Evolutionary conservation across 768 basidiomycete genomes (phyloP).

Genomic region (Calvatia gigantea): DNA sequence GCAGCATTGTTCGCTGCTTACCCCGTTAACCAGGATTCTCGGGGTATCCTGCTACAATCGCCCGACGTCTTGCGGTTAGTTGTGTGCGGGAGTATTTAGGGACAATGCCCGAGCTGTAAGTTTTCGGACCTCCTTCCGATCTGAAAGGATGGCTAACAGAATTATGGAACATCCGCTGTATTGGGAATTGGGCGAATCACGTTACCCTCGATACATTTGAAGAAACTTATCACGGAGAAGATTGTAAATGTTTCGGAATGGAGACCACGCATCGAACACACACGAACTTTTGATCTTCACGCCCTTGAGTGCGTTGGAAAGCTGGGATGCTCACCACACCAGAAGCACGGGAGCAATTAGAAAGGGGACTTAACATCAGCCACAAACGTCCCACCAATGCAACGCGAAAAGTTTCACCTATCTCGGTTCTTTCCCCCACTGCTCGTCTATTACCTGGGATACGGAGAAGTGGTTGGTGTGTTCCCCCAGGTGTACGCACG

Average conservation of each 20-base stretch:
- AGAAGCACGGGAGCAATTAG: background rate
- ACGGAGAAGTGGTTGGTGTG: slow-evolving; percentile 76
- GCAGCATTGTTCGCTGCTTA: slow-evolving; percentile 75
- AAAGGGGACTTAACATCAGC: slow-evolving; percentile 60
- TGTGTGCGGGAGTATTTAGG: slow-evolving; percentile 59
- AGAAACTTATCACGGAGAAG: slow-evolving; percentile 40
- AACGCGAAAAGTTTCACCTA: slow-evolving; percentile 55
- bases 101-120: slow-evolving; percentile 84
- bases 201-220: slow-evolving; percentile 84
- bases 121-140: background rate
- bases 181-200: slow-evolving; percentile 86
- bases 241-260: slow-evolving; percentile 39
- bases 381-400: slow-evolving; percentile 89
- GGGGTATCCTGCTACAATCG: slow-evolving; percentile 63
- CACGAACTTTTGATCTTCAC: slow-evolving; percentile 73
- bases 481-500: background rate
- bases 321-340: slow-evolving; percentile 57
- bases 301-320: slow-evolving; percentile 70
- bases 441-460: slow-evolving; percentile 81
- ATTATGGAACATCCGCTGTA: slow-evolving; percentile 81
- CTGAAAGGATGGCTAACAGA: background rate
- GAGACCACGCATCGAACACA: slow-evolving; percentile 88
- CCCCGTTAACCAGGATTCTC: slow-evolving; percentile 67
- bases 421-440: background rate
- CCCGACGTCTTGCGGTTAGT: slow-evolving; percentile 50